These are phyloP conservation scores for Pseudocercospora ulei DNA, from an alignment of 2,329 filamentous ascomycete genomes.

Conservation along the genomic window DNA sequence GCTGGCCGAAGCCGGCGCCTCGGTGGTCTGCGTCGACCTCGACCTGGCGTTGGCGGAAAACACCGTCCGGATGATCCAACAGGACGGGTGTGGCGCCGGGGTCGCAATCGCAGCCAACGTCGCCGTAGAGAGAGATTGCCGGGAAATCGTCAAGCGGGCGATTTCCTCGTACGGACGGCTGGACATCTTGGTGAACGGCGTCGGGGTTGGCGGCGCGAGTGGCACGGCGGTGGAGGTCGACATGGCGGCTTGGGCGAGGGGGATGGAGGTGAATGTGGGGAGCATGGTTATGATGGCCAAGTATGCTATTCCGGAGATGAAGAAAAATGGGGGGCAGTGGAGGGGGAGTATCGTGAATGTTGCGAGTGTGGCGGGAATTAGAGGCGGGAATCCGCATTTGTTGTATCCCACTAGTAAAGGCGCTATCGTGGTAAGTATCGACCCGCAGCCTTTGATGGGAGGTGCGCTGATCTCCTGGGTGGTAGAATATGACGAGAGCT, in stretches of 20 bases:
- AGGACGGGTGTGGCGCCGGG: slow-evolving; percentile 36
- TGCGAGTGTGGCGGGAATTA: slow-evolving; percentile 51
- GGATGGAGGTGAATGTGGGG: slow-evolving; percentile 53
- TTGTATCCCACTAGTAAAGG: slow-evolving; percentile 48
- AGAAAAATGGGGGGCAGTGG: slow-evolving; percentile 42
- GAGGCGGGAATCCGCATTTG: slow-evolving; percentile 46
- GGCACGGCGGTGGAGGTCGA: slow-evolving; percentile 55
- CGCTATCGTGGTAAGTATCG: slow-evolving; percentile 39
- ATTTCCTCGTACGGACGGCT: slow-evolving; percentile 46
- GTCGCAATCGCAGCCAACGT: slow-evolving; percentile 47
- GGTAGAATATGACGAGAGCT: slow-evolving; percentile 45
- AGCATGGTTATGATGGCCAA: slow-evolving; percentile 58
- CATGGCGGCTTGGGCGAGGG: slow-evolving; percentile 48
- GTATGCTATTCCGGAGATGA: slow-evolving; percentile 53
- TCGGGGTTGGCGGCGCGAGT: slow-evolving; percentile 50
- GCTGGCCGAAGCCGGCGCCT: slow-evolving; percentile 50
- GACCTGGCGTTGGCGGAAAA: slow-evolving; percentile 43
- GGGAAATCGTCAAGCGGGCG: slow-evolving; percentile 37
- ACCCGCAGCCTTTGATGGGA: no score
- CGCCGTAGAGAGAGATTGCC: slow-evolving; percentile 47
- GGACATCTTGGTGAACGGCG: slow-evolving; percentile 57
- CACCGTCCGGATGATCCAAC: slow-evolving; percentile 47
- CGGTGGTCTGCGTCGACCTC: slow-evolving; percentile 51
- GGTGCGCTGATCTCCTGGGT: neutral
- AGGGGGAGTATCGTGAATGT: slow-evolving; percentile 53